Base-by-base conservation (phyloP, 306 rosid genomes). In the Pyrus communis region DNA sequence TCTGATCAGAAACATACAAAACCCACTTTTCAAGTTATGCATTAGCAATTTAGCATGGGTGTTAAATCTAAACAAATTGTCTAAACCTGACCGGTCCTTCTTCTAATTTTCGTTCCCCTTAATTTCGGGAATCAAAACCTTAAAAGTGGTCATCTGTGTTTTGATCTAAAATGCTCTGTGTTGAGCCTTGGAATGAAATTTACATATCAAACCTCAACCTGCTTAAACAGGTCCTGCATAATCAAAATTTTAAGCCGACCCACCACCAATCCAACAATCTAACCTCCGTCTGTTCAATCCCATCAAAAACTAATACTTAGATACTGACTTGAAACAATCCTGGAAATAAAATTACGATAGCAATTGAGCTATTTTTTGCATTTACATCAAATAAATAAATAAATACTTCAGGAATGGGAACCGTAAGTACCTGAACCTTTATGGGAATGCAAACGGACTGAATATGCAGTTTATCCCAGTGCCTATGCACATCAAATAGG, bases 1-100 rank as follows among this genome's bases (percentile, higher is more conserved):
- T 77, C 60, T 73, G 55, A 64, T 58, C 57, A 21, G 61, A 55
- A 69, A 80, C 70, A 74, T 77, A 69, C 35, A 66, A 65, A 54
- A 25, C 38, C 23, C 40, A 12, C 17, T 75, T 60, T 65, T 7
- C n/a, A 57, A 19, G 19, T 30, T 51, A 30, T 28, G 40, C 51
- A 67, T 4, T 11, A 67, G 11, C 68, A 63, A 43, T 38, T 4
- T 11, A 67, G 11, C 68, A 63, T 14, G 22, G 22, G 21, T n/a
- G 17, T 46, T 27, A 70, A 57, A 57, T 57, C 27, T 57, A 57
- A 46, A 70, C 35, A 31, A 31, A 31, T 31, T 31, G 35, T 31
- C 35, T 31, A 31, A 31, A 31, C 35, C 35, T 31, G 35, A 31
- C 6, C 1, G 7, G 35, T 45, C 51, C 51, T 22, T 35, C n/a